A percentile compares a stretch with the other conserved stretches of the same genome.
Evolutionary conservation across 129 eudicot genomes (phyloP).

Genomic region (Solidago caesia): DNA sequence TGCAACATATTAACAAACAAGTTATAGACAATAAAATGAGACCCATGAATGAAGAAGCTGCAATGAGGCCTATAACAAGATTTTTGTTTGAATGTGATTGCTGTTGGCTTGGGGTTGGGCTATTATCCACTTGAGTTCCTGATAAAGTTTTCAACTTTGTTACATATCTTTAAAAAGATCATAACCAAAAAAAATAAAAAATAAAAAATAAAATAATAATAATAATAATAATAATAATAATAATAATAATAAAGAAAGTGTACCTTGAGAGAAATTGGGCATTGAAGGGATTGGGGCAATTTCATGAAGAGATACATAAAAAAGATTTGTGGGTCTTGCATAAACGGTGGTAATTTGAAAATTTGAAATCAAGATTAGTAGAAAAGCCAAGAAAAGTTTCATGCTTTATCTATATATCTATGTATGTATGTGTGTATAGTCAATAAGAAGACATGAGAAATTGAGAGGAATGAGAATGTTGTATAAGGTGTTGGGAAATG

Average conservation of each 20-base stretch:
- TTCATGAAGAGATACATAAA: conserved; percentile 20
- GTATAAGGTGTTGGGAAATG: neutral
- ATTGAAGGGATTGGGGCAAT: conserved; percentile 31
- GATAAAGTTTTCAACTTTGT: conserved; percentile 19
- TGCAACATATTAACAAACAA: conserved; percentile 50
- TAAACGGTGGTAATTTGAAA: conserved; percentile 34
- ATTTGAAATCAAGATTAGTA: conserved; percentile 27
- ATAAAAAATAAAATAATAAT: neutral
- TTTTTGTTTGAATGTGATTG: conserved; percentile 41
- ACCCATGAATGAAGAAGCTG: conserved; percentile 44
- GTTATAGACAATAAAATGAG: conserved; percentile 39
- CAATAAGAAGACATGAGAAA: neutral
- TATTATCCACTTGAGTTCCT: conserved; percentile 39
- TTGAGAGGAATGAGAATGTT: neutral
- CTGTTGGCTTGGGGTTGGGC: conserved; percentile 19
- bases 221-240: neutral
- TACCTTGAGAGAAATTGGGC: conserved; percentile 55
- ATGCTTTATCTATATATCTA: conserved; percentile 12
- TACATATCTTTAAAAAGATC: conserved; percentile 2
- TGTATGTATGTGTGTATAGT: neutral
- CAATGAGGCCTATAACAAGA: conserved; percentile 46
- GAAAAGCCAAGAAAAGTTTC: conserved; percentile 25
- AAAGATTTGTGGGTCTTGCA: conserved; percentile 33
- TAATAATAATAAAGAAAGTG: conserved; percentile 1
- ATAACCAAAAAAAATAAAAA: conserved; percentile 22